Percentiles rank a stretch among this genome's conserved stretches.
phyloP scores from a whole-genome alignment of 2,329 filamentous ascomycete species.

The Coniella vitis region DNA sequence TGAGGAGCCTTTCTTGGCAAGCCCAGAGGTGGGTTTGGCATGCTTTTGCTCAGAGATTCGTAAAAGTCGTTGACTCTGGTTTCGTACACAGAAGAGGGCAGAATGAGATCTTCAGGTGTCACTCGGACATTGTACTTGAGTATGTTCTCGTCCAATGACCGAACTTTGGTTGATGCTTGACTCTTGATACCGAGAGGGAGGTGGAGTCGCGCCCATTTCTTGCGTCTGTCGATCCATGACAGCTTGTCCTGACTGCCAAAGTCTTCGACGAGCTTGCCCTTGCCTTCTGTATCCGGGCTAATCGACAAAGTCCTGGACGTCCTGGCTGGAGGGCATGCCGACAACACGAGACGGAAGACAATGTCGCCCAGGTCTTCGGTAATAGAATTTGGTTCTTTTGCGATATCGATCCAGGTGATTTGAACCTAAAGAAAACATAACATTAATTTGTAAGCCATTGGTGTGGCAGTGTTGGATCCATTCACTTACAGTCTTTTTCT shows the following conservation, averaged over 20 bases:
- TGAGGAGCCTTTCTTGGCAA: not conserved
- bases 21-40: slow-evolving; percentile 1
- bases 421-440: slow-evolving; percentile 17
- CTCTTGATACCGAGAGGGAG: slow-evolving; percentile 2
- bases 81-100: slow-evolving; percentile 1
- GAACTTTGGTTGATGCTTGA: not conserved
- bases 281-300: not conserved
- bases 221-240: slow-evolving; percentile 30
- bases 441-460: not conserved
- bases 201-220: slow-evolving; percentile 27
- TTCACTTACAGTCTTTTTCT: slow-evolving; percentile 17
- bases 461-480: too few species aligned
- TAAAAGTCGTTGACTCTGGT: not conserved
- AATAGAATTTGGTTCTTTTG: slow-evolving; percentile 15
- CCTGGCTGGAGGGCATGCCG: slow-evolving; percentile 22
- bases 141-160: slow-evolving; percentile 1
- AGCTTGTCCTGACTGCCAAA: slow-evolving; percentile 24
- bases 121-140: slow-evolving; percentile 10
- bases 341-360: slow-evolving; percentile 39
- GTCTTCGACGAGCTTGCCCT: slow-evolving; percentile 27
- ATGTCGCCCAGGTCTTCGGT: slow-evolving; percentile 37
- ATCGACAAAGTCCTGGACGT: slow-evolving; percentile 20
- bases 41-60: not conserved
- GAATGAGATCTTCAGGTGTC: slow-evolving; percentile 8
- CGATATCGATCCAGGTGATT: slow-evolving; percentile 36